Conservation (phyloP, 208 protist species). For the Trypanosoma avium region DNA sequence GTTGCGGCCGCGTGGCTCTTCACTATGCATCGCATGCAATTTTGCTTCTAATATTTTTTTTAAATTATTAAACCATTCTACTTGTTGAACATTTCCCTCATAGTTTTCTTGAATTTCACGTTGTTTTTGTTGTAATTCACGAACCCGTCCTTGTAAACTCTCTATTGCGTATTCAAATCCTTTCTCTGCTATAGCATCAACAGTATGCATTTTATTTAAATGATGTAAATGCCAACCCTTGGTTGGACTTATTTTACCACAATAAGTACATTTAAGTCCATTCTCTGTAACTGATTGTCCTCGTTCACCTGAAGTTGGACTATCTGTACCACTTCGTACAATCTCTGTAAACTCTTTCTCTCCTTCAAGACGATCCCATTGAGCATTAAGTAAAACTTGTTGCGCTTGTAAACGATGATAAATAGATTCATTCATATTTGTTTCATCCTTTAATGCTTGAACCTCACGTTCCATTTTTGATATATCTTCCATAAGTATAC, state of each 20-base stretch:
- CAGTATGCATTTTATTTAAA: conserved; percentile 27
- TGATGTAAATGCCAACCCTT: conserved; percentile 29
- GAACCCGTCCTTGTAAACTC: conserved; percentile 56
- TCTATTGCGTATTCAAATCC: conserved; percentile 24
- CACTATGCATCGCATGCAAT: conserved; percentile 35
- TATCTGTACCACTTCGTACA: background rate
- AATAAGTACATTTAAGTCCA: conserved; percentile 23
- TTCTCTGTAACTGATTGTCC: background rate
- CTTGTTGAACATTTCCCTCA: conserved; percentile 77
- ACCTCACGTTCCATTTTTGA: conserved; percentile 85
- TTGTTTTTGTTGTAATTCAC: conserved; percentile 70
- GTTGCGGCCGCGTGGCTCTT: conserved; percentile 15
- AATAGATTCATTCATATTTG: conserved; percentile 72
- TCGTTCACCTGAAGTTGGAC: conserved; percentile 4
- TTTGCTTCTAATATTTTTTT: conserved; percentile 63
- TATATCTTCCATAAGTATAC: conserved; percentile 81
- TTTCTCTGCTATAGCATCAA: conserved; percentile 18
- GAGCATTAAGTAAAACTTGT: conserved; percentile 43
- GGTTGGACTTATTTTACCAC: conserved; percentile 15
- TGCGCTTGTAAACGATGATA: conserved; percentile 83
- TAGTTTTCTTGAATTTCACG: conserved; percentile 86
- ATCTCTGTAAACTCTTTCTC: conserved; percentile 47
- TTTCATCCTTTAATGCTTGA: conserved; percentile 69
- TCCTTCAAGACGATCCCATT: conserved; percentile 51
- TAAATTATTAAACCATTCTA: conserved; percentile 75